Base-by-base conservation (phyloP, 495 filamentous ascomycete genomes). In the Cercophora sp. region DNA sequence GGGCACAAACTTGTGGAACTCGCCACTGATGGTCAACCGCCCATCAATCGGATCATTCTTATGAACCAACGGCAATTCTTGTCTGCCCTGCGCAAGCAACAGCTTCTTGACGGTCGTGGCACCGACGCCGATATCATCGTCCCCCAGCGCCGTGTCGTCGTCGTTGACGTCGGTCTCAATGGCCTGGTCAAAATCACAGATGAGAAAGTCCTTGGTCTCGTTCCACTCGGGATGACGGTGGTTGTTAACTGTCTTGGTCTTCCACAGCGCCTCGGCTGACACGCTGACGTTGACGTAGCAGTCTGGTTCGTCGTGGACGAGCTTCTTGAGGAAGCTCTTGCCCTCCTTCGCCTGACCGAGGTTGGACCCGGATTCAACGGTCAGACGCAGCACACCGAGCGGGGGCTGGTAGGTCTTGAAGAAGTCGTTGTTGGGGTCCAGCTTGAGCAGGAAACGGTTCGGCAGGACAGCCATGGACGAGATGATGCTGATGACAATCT, bases 81-180 rank as follows among this genome's bases (percentile, higher is more conserved):
- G 59, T 24, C 51, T 57, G 54, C 68, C 66, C 23, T 64, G 70
- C 5, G 54, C 46, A 4, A 64, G 48, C 3, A 75, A 54, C 5
- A 73, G 59, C 48, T 68, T 43, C 51, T 65, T 67, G 49, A 72
- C 63, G 2, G 65, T 64, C 40, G 66, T 72, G 23, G 48, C 24
- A 20, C 53, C 70, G 27, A 71, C 24, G 36, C 72, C 72, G 47
- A 75, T 64, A 55, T 72, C 66, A 39, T 75, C 72, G 49, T 71
- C 65, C 26, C 49, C 49, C 2, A 44, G 6, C 0, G 51, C 66
- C 34, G 68, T 59, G 34, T 75, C 72, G 11, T 67, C 54, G 54
- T 75, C 72, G 41, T 68, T 48, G 46, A 75, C 58, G 29, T 70
- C 65, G 1, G 67, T 24, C 42, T 57, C 55, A 47, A 75, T 65